Base-by-base conservation (phyloP, 306 rosid species). In the Styphnolobium japonicum region DNA sequence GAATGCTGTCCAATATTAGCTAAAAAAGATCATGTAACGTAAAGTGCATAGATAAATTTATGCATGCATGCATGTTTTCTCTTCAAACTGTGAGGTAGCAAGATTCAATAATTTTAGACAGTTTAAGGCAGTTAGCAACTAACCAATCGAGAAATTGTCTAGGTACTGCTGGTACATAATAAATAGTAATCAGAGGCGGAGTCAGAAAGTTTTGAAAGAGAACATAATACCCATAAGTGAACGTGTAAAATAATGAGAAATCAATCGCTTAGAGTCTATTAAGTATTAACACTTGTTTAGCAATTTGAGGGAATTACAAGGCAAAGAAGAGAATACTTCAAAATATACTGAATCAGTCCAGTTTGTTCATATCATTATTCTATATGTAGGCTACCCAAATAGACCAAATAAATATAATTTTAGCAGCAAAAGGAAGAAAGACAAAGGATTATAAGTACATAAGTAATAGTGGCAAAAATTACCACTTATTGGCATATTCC, bases 191-290 rank as follows among this genome's bases (percentile, higher is more conserved):
- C 81, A 37, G 39, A 77, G 21, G 27, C 31, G 42, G 42, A 42
- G 39, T 12, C 33, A 31, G 36, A 52, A 60, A 39, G 39, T 36
- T 23, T 52, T 51, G 21, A 34, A 25, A 43, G 70, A 81, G 77
- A 33, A 33, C 60, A 61, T 49, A 27, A 2, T 40, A 40, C 23
- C 63, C 63, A 74, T 51, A 23, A 63, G 66, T 25, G 19, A 78
- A 74, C 56, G 43, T 15, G 78, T 53, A 21, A 37, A 72, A 57
- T 29, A 60, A 49, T 15, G 52, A 83, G 23, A 51, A 69, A 42
- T 11, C 23, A 75, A 52, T 31, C 57, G 31, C 71, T 55, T 34
- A n/a, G 34, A 33, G 52, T 61, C 76, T 61, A 53, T 73, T 45
- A 33, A 53, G 71, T 61, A 53, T 73, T 45, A 33, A 53, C 11